Evolutionary conservation across 495 filamentous ascomycete genomes (phyloP).

Genomic region (Aspergillus sclerotiicarbonarius): DNA sequence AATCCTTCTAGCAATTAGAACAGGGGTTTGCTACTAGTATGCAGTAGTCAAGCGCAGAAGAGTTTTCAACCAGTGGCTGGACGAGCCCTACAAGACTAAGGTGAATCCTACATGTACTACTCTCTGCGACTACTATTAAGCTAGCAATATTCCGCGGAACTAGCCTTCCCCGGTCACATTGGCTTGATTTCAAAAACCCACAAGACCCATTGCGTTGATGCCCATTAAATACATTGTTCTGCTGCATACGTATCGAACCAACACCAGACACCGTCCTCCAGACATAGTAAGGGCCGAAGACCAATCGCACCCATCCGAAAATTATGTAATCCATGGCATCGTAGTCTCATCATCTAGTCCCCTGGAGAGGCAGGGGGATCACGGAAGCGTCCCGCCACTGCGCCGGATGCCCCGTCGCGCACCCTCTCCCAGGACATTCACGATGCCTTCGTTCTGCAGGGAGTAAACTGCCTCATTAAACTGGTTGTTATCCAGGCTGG

Average conservation of each 20-base stretch:
- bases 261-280: constrained; percentile 12
- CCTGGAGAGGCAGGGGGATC: not conserved
- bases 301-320: constrained; percentile 11
- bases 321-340: constrained; percentile 26
- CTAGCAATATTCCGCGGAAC: not conserved
- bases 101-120: not conserved
- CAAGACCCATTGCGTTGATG: not conserved
- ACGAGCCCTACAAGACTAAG: too few species aligned
- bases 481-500: constrained; percentile 69
- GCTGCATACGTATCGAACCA: constrained; percentile 1
- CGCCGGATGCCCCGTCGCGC: constrained; percentile 78
- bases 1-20: too few species aligned
- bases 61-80: too few species aligned
- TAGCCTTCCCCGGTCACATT: not conserved
- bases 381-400: constrained; percentile 52
- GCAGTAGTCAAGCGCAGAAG: too few species aligned
- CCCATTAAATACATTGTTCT: not conserved
- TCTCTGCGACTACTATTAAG: too few species aligned
- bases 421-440: constrained; percentile 84
- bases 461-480: constrained; percentile 76
- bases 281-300: not conserved
- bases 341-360: constrained; percentile 21
- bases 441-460: constrained; percentile 79
- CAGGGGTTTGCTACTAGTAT: too few species aligned
- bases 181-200: not conserved